phyloP scores from a whole-genome alignment of 345 rosid genomes.

The Geranium brycei region DNA sequence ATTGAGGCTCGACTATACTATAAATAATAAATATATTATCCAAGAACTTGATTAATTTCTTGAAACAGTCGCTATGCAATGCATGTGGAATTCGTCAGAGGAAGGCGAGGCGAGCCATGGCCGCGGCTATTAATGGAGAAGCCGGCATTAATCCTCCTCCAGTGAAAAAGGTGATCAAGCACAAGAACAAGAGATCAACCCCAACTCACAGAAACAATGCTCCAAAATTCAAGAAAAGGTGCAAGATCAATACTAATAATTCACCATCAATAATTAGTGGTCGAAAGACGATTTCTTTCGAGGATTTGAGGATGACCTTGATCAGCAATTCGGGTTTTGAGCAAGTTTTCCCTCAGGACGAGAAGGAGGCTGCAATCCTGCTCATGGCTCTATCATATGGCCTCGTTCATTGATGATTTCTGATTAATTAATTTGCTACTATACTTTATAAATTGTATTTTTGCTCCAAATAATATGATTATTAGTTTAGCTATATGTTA shows the following conservation, averaged over 20 bases:
- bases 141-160: constrained; percentile 12
- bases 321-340: constrained; percentile 60
- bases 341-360: constrained; percentile 81
- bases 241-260: constrained; percentile 13
- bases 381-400: constrained; percentile 93
- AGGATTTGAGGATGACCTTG: constrained; percentile 55
- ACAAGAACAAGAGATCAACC: constrained; percentile 18
- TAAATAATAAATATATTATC: too few relatives aligned
- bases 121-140: constrained; percentile 31
- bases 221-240: constrained; percentile 29
- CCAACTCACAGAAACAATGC: background rate
- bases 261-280: constrained; percentile 7
- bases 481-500: constrained; percentile 2
- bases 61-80: constrained; percentile 69
- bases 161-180: constrained; percentile 8
- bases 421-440: too few relatives aligned
- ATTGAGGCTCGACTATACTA: too few relatives aligned
- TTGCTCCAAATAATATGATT: background rate
- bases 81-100: constrained; percentile 92
- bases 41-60: background rate
- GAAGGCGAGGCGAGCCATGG: constrained; percentile 67
- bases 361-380: constrained; percentile 88
- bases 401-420: constrained; percentile 44
- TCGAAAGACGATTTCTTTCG: constrained; percentile 44
- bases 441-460: too few relatives aligned